Base-by-base conservation (phyloP, 2,329 filamentous ascomycete species). In the Calonectria ilicicola region DNA sequence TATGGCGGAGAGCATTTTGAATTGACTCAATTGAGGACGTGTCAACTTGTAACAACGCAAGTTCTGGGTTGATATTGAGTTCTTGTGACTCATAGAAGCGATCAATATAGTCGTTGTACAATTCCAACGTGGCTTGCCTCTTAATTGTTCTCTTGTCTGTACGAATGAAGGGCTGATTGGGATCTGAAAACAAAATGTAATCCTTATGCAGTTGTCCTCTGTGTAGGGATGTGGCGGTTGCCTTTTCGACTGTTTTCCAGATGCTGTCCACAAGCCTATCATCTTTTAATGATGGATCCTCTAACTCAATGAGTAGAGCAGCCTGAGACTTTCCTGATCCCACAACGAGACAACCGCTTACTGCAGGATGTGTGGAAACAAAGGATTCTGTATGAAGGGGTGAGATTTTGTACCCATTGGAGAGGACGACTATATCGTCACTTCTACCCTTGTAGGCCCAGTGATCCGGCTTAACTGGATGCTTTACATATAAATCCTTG, bases 81-180 rank as follows among this genome's bases (percentile, higher is more conserved):
- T 15, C 46, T 14, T 27, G 3, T 6, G 79, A 75, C n/a, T 63
- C 67, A 73, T 89, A 90, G 4, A 89, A 79, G 1, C 81, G 80
- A 4, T 89, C 84, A 47, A 90, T 89, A 70, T 89, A 87, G 2
- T 83, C 74, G 2, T 77, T 77, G 65, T 88, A 90, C 1, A 85
- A 77, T 2, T 77, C 72, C 9, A 84, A 69, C 2, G 87, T 86
- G 0, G 82, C 80, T 0, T 79, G 80, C 4, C 86, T 83, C 77
- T 86, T 85, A 5, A 87, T 81, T 0, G 83, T 86, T 1, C 86
- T 84, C 75, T 90, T 89, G 17, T 85, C 83, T 0, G 87, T 87
- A 17, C 80, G 82, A 2, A 83, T 74, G 63, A 89, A 87, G 0
- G 86, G 85, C 76, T 87, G 86, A 3, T 81, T 79, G 15, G 80